These are phyloP conservation scores for Neurospora sp. DNA, from an alignment of 2,329 filamentous ascomycete genomes.

Conservation along the genomic window DNA sequence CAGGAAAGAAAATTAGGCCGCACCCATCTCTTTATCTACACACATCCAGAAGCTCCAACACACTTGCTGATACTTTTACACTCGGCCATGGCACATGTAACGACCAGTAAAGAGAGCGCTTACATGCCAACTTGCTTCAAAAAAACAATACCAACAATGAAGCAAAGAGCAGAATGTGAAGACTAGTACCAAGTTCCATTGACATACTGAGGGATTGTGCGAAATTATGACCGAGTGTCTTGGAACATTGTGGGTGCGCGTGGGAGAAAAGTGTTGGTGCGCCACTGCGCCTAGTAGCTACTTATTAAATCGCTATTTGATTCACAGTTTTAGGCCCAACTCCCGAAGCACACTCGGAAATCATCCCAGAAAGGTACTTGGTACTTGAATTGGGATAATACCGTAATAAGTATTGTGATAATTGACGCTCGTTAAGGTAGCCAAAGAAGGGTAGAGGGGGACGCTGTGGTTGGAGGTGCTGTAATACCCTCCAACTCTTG, in stretches of 20 bases:
- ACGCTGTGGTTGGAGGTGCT: background rate
- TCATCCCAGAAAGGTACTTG: background rate
- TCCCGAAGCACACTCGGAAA: background rate
- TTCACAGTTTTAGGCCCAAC: background rate
- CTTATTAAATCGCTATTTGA: background rate
- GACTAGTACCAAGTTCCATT: background rate
- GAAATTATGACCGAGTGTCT: background rate
- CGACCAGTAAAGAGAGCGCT: background rate
- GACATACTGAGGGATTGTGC: background rate
- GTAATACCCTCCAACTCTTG: background rate
- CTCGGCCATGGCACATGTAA: too few species aligned
- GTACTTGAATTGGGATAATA: background rate
- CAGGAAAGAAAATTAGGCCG: too few species aligned
- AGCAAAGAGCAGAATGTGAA: background rate
- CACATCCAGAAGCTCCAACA: too few species aligned
- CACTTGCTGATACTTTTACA: too few species aligned
- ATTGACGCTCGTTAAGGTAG: background rate
- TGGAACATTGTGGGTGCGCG: background rate
- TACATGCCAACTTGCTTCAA: background rate
- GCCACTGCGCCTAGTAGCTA: background rate
- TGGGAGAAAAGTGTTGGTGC: background rate
- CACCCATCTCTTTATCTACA: too few species aligned
- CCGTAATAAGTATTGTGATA: background rate
- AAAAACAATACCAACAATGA: background rate
- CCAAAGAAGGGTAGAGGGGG: background rate